Percentiles rank a stretch among this genome's conserved stretches.
These are phyloP conservation scores for Cercospora zeae-maydis DNA, from an alignment of 2,329 filamentous ascomycete genomes.

Conservation along the genomic window DNA sequence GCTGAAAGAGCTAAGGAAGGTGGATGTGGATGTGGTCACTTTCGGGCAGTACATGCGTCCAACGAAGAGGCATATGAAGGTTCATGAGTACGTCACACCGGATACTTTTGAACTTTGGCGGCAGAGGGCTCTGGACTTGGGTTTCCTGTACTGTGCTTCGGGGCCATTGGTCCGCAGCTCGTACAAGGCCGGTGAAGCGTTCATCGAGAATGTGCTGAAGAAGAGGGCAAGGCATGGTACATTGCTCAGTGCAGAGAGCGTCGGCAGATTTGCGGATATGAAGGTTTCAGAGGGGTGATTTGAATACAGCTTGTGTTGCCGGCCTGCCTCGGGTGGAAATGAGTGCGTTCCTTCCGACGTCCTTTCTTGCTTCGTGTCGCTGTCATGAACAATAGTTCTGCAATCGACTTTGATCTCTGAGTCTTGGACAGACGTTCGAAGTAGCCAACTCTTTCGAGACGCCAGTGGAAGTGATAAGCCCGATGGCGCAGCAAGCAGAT, in stretches of 20 bases:
- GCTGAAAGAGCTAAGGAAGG: slow-evolving; percentile 73
- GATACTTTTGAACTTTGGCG: slow-evolving; percentile 90
- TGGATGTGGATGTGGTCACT: slow-evolving; percentile 87
- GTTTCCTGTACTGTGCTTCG: slow-evolving; percentile 93
- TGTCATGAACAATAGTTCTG: no score
- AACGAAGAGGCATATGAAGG: slow-evolving; percentile 95
- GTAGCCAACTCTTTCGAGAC: no score
- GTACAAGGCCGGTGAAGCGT: slow-evolving; percentile 97
- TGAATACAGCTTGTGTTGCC: no score
- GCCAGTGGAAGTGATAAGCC: no score
- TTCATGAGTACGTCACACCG: slow-evolving; percentile 90
- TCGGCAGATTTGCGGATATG: slow-evolving; percentile 27
- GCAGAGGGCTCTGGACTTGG: slow-evolving; percentile 84
- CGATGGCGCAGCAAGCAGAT: no score
- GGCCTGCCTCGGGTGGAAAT: no score
- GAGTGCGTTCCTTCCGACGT: no score
- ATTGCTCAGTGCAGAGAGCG: slow-evolving; percentile 32
- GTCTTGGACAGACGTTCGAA: no score
- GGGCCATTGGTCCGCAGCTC: slow-evolving; percentile 89
- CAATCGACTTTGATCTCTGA: no score
- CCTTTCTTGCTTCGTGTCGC: no score
- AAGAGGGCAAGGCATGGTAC: slow-evolving; percentile 58
- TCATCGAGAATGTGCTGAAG: slow-evolving; percentile 96
- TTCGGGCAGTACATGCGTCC: slow-evolving; percentile 99
- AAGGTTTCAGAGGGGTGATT: slow-evolving; percentile 9